Evolutionary conservation across 331 rosid genomes (phyloP), one percentile per base, ranked within the genome.

Genomic region (Dryas integrifolia): DNA sequence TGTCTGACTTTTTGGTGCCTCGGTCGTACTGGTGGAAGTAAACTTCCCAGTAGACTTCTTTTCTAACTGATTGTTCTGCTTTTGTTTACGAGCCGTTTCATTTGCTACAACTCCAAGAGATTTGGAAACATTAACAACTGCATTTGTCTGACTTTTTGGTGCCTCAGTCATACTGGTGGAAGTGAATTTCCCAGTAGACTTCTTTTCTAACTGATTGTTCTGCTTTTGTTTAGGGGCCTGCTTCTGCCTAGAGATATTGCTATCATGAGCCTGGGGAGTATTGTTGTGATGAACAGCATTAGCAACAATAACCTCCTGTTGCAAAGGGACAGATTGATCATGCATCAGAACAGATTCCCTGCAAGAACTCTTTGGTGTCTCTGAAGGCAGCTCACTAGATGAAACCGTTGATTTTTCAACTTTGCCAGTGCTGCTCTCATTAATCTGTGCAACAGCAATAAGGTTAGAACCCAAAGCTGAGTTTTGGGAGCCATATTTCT

Each of bases 171-270:
- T 72, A 45, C 75, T 35, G 45, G 76, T 63, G 38, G 95, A 83
- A 61, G 77, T 76, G 63, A 69, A 66, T 75, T 75, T 86, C 61
- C 83, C 89, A 72, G 77, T 77, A 13, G 69, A 77, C 35, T 67
- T 83, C 82, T 75, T 86, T 58, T 82, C 90, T 11, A 58, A 57
- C 61, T 72, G 76, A 79, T 75, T 66, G 81, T 39, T 75, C 74
- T 86, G 93, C 84, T 82, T 92, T 65, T 87, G 90, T 69, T 87
- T 90, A 5, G 78, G 76, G 73, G 80, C 84, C 77, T 63, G 86
- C 84, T 82, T 95, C 50, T 72, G 96, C 89, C 85, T 95, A 30
- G 82, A 72, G 83, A 80, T 49, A 64, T 72, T 49, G 79, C 80
- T 78, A 58, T 74, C 89, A 43, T 70, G 92, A 81, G 66, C 81